phyloP scores from a whole-genome alignment of 2,329 filamentous ascomycete species.

The Talaromyces sp. region DNA sequence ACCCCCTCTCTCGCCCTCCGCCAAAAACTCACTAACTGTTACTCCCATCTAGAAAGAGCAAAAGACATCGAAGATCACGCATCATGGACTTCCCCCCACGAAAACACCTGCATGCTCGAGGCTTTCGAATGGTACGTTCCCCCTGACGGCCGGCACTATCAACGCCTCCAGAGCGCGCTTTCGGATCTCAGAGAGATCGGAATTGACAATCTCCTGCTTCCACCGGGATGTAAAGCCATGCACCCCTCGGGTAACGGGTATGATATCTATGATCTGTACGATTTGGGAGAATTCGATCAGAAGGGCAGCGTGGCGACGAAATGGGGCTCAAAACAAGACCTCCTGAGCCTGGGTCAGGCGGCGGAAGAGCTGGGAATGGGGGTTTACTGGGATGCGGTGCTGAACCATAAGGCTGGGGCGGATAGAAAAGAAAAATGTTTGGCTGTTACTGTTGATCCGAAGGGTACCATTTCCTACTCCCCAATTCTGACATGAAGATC shows the following conservation, averaged over 20 bases:
- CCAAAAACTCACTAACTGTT: background rate
- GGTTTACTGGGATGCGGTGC: constrained; percentile 65
- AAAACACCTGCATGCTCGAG: constrained; percentile 57
- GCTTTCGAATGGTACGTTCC: constrained; percentile 71
- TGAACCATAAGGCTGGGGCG: constrained; percentile 69
- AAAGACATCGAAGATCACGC: constrained; percentile 25
- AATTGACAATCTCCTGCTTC: constrained; percentile 63
- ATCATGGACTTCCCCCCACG: constrained; percentile 32
- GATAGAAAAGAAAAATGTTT: constrained; percentile 61
- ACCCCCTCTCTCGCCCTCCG: background rate
- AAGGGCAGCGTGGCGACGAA: constrained; percentile 62
- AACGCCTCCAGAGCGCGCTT: constrained; percentile 51
- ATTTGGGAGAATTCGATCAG: constrained; percentile 69
- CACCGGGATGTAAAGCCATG: constrained; percentile 66
- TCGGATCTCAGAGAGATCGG: constrained; percentile 57
- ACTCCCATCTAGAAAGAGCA: constrained; percentile 22
- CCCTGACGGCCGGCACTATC: constrained; percentile 59
- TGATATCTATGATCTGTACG: constrained; percentile 67
- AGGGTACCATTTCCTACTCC: constrained; percentile 27
- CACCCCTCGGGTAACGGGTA: constrained; percentile 62
- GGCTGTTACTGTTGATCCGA: constrained; percentile 61
- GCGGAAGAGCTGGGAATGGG: constrained; percentile 55
- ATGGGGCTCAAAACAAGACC: constrained; percentile 64
- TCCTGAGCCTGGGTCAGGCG: constrained; percentile 50
- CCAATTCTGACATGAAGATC: background rate